phyloP scores from a whole-genome alignment of 2,329 filamentous ascomycete genomes.

The Fusarium redolens region DNA sequence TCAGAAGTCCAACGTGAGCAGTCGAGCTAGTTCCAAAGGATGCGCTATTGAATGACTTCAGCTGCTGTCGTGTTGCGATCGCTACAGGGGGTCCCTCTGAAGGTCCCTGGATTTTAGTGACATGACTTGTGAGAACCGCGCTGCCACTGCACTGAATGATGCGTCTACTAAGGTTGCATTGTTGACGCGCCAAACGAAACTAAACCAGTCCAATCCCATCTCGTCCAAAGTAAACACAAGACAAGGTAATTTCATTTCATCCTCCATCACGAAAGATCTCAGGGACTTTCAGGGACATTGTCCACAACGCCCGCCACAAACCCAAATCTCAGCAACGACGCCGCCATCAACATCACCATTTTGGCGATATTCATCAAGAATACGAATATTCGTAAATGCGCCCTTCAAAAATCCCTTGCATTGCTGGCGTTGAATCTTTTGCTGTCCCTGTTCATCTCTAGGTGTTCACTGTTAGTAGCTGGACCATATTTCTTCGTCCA shows the following conservation, averaged over 20 bases:
- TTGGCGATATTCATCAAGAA: background rate
- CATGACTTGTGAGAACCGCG: background rate
- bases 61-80: background rate
- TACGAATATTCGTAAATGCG: background rate
- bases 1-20: slow-evolving; percentile 5
- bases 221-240: slow-evolving; percentile 36
- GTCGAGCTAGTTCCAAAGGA: background rate
- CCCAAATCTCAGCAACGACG: slow-evolving; percentile 2
- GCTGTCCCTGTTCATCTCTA: slow-evolving; percentile 5
- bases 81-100: background rate
- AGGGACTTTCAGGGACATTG: slow-evolving; percentile 1
- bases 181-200: slow-evolving; percentile 6
- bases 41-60: background rate
- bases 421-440: slow-evolving; percentile 10
- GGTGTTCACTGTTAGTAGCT: background rate
- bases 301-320: slow-evolving; percentile 30
- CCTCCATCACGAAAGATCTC: background rate
- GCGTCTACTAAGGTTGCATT: background rate
- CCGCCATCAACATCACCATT: background rate
- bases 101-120: background rate
- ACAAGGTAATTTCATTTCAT: slow-evolving; percentile 2
- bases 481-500: slow-evolving; percentile 23
- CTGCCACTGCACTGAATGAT: background rate
- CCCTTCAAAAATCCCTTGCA: slow-evolving; percentile 15
- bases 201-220: slow-evolving; percentile 22